These are phyloP conservation scores for Polygonum aviculare DNA, from an alignment of 148 eudicot species.

Conservation along the genomic window DNA sequence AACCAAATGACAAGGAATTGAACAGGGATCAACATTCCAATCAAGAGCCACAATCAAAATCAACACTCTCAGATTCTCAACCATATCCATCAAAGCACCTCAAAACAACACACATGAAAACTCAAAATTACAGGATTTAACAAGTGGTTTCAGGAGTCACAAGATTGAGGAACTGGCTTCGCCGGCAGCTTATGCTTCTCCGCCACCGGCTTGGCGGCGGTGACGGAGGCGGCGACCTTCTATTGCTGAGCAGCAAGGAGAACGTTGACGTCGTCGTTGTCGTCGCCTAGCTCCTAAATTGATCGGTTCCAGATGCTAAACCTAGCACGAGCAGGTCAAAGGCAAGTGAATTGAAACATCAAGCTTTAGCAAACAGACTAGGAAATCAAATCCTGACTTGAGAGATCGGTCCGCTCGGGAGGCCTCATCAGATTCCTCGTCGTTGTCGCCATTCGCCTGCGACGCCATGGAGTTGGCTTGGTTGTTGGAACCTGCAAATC, in stretches of 20 bases:
- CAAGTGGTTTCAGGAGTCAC: conserved; percentile 12
- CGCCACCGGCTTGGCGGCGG: conserved; percentile 13
- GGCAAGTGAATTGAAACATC: conserved; percentile 2
- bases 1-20: too few species aligned
- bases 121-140: background rate
- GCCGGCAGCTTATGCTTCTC: conserved; percentile 32
- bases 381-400: too few species aligned
- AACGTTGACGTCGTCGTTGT: conserved; percentile 36
- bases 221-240: conserved; percentile 13
- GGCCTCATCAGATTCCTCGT: too few species aligned
- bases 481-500: too few species aligned
- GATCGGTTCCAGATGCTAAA: background rate
- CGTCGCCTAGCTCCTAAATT: conserved; percentile 22
- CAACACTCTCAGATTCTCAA: background rate
- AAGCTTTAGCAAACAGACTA: too few species aligned
- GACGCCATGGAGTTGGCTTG: too few species aligned
- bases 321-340: background rate
- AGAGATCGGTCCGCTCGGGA: too few species aligned
- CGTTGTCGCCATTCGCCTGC: too few species aligned
- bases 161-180: conserved; percentile 53
- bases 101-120: background rate
- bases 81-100: background rate
- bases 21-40: too few species aligned
- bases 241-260: conserved; percentile 33
- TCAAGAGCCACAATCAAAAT: background rate